Conservation (phyloP, 495 filamentous ascomycete genomes). For the Aspergillus sclerotioniger region DNA sequence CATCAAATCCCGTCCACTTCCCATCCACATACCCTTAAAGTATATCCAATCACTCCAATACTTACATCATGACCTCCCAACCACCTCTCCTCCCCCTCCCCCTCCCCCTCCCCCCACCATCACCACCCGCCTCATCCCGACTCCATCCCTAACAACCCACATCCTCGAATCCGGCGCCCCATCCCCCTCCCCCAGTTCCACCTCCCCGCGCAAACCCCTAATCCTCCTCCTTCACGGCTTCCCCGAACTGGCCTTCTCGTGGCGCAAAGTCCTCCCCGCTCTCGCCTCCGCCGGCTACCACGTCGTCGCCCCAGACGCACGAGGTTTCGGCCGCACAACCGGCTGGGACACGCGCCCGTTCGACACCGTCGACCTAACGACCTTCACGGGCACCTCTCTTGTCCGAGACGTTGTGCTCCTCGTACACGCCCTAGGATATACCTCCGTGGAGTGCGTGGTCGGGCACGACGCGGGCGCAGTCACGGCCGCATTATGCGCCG, state of each 20-base stretch:
- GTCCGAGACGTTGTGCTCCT: constrained; percentile 62
- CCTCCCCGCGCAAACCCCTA: constrained; percentile 42
- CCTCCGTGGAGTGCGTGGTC: constrained; percentile 55
- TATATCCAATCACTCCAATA: background rate
- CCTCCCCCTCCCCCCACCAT: constrained; percentile 40
- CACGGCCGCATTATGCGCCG: constrained; percentile 55
- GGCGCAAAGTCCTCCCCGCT: constrained; percentile 59
- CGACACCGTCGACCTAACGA: constrained; percentile 51
- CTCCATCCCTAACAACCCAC: constrained; percentile 58
- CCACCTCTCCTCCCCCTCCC: constrained; percentile 43
- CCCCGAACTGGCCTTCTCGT: constrained; percentile 68
- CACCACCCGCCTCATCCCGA: constrained; percentile 56
- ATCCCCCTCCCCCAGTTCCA: constrained; percentile 15
- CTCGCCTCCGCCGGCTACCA: constrained; percentile 58
- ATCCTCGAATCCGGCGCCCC: constrained; percentile 52
- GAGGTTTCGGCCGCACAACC: constrained; percentile 65
- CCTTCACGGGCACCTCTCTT: constrained; percentile 56
- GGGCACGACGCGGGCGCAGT: constrained; percentile 69
- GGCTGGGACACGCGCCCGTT: constrained; percentile 56
- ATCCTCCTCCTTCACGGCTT: constrained; percentile 65
- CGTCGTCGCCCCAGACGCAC: constrained; percentile 65
- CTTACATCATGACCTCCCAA: background rate
- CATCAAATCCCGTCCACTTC: background rate
- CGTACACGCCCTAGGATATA: constrained; percentile 59
- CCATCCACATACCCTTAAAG: background rate